Base-by-base conservation (phyloP, 306 rosid genomes). In the Lagenaria siceraria region DNA sequence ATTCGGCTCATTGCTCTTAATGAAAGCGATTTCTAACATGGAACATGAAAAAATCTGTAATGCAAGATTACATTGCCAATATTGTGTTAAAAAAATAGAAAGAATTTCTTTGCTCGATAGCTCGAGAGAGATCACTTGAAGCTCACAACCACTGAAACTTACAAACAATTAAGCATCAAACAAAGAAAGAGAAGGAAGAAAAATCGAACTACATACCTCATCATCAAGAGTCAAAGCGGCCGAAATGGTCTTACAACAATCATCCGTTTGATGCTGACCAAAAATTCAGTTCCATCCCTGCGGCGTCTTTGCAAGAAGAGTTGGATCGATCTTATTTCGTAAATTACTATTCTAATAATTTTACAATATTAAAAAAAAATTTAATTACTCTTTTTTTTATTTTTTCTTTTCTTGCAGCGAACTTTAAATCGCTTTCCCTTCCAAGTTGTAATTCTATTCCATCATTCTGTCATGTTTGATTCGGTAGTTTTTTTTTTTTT, bases 281-380 rank as follows among this genome's bases (percentile, higher is more conserved):
- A 24, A 43, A 69, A 13, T 69, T 69, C 75, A 43, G 75, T 22
- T 43, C 4, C 74, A 24, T 69, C 21, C 36, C 75, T 69, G 4
- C 55, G 75, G 55, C 36, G 55, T 69, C 55, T 21, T 24, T 43
- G 55, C n/a, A 21, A 42, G 55, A 7, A 42, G 25, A 24, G 13
- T 43, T 69, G 75, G 75, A 43, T 43, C 75, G 55, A 69, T 42
- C 75, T 69, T 40, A 69, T 42, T 69, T 69, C 21, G 52, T 52
- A 43, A 43, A 7, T 43, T 42, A 42, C 3, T 22, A 12, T 42
- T 43, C 17, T 13, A 6, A 42, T 69, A 12, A 1, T 22, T 68
- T 40, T 22, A 42, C 54, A 69, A 5, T 36, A 38, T 13, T n/a
- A 8, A 19, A 36, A 35, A 51, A n/a, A n/a, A n/a, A n/a, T n/a